A percentile compares a stretch with the other conserved stretches of the same genome.
Evolutionary conservation across 129 eudicot species (phyloP).

Genomic region (Escallonia rubra): DNA sequence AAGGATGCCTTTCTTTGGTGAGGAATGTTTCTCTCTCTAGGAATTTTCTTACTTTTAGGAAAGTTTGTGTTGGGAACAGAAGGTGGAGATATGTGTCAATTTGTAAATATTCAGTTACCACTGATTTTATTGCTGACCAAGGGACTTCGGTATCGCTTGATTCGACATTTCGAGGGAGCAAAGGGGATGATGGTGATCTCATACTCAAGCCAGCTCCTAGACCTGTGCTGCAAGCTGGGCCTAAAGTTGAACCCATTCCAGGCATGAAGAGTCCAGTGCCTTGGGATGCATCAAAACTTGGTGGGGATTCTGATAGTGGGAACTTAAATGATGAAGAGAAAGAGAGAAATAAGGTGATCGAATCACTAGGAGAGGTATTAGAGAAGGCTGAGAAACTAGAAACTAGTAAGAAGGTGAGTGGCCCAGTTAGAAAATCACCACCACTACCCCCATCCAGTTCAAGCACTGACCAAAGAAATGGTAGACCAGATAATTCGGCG

Average conservation of each 20-base stretch:
- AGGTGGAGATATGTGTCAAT: constrained; percentile 63
- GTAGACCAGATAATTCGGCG: constrained; percentile 23
- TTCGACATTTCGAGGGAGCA: constrained; percentile 44
- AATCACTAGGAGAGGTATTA: constrained; percentile 72
- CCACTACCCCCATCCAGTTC: constrained; percentile 11
- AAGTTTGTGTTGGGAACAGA: constrained; percentile 49
- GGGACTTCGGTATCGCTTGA: constrained; percentile 57
- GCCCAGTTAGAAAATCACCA: constrained; percentile 24
- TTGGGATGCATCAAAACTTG: constrained; percentile 28
- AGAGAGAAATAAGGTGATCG: constrained; percentile 71
- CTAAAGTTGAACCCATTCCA: constrained; percentile 31
- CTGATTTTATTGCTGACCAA: constrained; percentile 73
- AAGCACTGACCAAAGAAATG: constrained; percentile 25
- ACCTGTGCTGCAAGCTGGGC: constrained; percentile 50
- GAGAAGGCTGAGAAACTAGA: constrained; percentile 81
- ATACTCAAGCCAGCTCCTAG: constrained; percentile 58
- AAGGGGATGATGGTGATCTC: constrained; percentile 46
- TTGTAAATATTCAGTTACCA: constrained; percentile 74
- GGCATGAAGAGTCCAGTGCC: constrained; percentile 20
- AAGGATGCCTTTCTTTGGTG: constrained; percentile 52
- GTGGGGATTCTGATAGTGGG: constrained; percentile 23
- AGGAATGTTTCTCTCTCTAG: constrained; percentile 42
- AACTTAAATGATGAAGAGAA: constrained; percentile 29
- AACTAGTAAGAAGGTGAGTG: constrained; percentile 32
- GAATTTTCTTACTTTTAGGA: constrained; percentile 45